These are phyloP conservation scores for Xylaria sp. DNA, from an alignment of 2,329 filamentous ascomycete genomes.

Conservation along the genomic window DNA sequence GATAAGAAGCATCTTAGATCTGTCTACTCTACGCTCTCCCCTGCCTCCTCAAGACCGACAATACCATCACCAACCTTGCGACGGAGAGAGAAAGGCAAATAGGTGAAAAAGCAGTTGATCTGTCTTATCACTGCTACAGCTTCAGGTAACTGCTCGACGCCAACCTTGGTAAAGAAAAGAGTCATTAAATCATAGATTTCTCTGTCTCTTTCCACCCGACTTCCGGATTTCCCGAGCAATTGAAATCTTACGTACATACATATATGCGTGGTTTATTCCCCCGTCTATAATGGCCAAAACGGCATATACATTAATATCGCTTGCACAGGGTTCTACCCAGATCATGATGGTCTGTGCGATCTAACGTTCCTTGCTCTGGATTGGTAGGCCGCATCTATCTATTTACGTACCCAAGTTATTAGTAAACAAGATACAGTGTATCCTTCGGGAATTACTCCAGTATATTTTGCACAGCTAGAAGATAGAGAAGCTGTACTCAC, in stretches of 20 bases:
- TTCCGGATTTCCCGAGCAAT: conserved; percentile 4
- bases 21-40: not conserved
- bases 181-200: not conserved
- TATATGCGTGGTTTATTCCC: conserved; percentile 20
- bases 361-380: not conserved
- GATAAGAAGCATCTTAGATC: not conserved
- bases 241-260: conserved; percentile 19
- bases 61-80: not conserved
- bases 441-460: no score
- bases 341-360: conserved; percentile 8
- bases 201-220: not conserved
- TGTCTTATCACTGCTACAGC: not conserved
- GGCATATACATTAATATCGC: not conserved
- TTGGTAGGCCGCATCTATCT: not conserved
- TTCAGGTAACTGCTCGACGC: not conserved
- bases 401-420: not conserved
- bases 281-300: conserved; percentile 13
- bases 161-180: not conserved
- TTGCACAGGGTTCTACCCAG: conserved; percentile 9
- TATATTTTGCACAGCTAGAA: no score
- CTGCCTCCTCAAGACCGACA: no score
- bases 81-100: not conserved
- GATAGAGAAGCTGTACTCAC: no score
- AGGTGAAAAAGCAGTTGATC: not conserved
- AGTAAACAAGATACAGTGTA: not conserved